Evolutionary conservation across 306 rosid species (phyloP).

Genomic region (Trichosanthes truncata): DNA sequence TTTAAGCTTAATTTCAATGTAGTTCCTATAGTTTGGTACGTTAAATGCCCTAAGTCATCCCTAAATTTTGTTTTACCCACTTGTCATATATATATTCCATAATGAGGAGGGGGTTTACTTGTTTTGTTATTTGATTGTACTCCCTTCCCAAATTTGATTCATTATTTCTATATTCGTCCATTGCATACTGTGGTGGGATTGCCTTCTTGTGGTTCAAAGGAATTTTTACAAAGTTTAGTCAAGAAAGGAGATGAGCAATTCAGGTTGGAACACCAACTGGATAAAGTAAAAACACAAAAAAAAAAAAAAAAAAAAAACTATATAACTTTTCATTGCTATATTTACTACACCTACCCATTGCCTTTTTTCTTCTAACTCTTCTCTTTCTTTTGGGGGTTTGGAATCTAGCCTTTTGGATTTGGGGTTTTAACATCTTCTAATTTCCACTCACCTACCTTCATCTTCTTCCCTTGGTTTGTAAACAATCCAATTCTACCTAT

Average conservation of each 20-base stretch:
- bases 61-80: no score
- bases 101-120: neutral
- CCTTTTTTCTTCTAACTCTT: neutral
- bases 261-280: neutral
- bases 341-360: neutral
- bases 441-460: neutral
- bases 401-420: neutral
- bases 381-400: neutral
- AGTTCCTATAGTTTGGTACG: no score
- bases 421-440: neutral
- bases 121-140: slow-evolving; percentile 9
- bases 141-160: neutral
- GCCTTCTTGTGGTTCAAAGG: neutral
- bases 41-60: no score
- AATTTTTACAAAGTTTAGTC: neutral
- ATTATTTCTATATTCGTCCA: neutral
- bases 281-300: neutral
- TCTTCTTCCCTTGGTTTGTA: neutral
- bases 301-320: neutral
- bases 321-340: neutral
- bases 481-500: neutral
- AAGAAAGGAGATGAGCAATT: neutral
- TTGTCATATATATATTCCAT: neutral
- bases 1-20: no score
- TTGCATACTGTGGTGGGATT: neutral